Evolutionary conservation across 1,139 yeast genomes (phyloP).

Genomic region (Suhomyces bribrorum): DNA sequence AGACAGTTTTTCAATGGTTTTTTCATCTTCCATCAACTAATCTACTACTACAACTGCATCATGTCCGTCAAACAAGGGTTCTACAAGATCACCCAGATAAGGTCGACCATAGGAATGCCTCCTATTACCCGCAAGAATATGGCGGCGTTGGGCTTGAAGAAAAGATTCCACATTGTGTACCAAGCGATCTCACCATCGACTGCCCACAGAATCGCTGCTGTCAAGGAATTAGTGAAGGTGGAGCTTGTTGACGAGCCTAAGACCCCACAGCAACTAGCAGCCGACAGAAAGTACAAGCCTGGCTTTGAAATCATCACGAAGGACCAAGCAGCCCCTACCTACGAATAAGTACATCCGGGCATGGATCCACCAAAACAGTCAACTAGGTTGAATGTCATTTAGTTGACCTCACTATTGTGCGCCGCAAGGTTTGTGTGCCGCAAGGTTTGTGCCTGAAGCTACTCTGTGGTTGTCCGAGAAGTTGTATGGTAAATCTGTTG

Average conservation of each 20-base stretch:
- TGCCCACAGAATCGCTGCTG: conserved; percentile 81
- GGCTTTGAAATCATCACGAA: conserved; percentile 38
- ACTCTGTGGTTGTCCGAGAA: too few species aligned
- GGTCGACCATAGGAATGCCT: conserved; percentile 88
- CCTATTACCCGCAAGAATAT: conserved; percentile 65
- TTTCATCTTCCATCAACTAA: conserved; percentile 1
- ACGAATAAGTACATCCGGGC: conserved; percentile 3
- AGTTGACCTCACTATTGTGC: too few species aligned
- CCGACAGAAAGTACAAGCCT: conserved; percentile 60
- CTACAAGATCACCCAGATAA: conserved; percentile 69
- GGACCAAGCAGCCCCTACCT: conserved; percentile 4
- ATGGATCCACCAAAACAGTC: neutral
- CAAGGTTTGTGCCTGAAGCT: too few species aligned
- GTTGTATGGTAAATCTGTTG: too few species aligned
- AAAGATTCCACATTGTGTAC: conserved; percentile 73
- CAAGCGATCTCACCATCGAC: conserved; percentile 73
- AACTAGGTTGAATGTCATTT: neutral
- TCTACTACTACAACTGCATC: conserved; percentile 1
- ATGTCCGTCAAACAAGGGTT: conserved; percentile 23
- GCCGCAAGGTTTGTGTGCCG: too few species aligned
- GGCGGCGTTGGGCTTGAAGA: conserved; percentile 70
- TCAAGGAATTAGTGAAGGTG: conserved; percentile 87
- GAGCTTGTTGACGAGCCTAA: conserved; percentile 63
- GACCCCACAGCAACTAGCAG: conserved; percentile 52
- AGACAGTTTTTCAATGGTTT: conserved; percentile 5